Percentiles rank a stretch among this genome's conserved stretches.
Conservation (phyloP, 257 asterid genomes). For the Salvia rosmarinus region DNA sequence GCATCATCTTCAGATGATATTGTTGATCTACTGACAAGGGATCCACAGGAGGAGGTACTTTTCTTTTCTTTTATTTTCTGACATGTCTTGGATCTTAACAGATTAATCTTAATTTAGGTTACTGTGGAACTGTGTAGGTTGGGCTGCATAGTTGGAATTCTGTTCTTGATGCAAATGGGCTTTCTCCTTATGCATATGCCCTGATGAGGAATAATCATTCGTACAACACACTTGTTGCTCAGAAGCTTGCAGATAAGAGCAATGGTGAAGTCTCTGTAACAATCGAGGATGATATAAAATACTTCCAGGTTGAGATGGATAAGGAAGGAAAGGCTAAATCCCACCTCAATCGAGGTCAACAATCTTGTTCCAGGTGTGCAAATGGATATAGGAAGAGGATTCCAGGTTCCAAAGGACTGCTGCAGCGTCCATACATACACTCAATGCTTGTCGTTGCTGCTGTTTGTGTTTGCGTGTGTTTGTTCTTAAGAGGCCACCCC, state of each 20-base stretch:
- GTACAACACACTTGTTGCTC: conserved; percentile 64
- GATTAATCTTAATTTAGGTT: neutral
- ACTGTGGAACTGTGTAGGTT: conserved; percentile 43
- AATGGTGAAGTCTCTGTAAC: conserved; percentile 57
- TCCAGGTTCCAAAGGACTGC: conserved; percentile 59
- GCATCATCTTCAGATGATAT: conserved; percentile 56
- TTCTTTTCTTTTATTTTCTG: neutral
- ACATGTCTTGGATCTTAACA: neutral
- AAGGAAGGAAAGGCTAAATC: conserved; percentile 28
- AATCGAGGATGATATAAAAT: conserved; percentile 47
- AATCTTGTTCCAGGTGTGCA: conserved; percentile 71
- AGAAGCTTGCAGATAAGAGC: conserved; percentile 52
- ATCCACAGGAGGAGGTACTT: conserved; percentile 78
- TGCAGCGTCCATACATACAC: conserved; percentile 72
- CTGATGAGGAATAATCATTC: conserved; percentile 69
- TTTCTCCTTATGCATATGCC: conserved; percentile 77
- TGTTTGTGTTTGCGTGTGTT: conserved; percentile 82
- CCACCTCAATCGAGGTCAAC: conserved; percentile 27
- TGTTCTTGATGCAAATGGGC: conserved; percentile 68
- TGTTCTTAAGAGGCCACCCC: conserved; percentile 72
- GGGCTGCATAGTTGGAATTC: conserved; percentile 77
- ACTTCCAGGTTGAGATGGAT: conserved; percentile 30
- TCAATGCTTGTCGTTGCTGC: conserved; percentile 85
- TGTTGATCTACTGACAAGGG: conserved; percentile 76
- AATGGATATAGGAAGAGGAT: conserved; percentile 40